Percentiles rank a stretch among this genome's conserved stretches.
Evolutionary conservation across 78 protist species (phyloP).

Genomic region (Dictyostelium firmibasis): DNA sequence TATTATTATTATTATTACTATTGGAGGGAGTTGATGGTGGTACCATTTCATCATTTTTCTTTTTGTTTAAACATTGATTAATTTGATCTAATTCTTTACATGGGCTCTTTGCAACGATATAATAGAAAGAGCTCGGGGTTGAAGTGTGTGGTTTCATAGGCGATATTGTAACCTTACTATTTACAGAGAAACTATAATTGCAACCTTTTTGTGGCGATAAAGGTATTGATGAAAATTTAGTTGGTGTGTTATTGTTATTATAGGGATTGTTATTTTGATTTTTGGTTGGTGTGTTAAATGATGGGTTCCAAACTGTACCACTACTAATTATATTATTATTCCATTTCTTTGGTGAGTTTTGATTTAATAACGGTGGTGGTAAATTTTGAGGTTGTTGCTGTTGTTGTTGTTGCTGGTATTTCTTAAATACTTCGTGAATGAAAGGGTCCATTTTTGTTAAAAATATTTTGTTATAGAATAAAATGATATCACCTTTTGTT

Average conservation of each 20-base stretch:
- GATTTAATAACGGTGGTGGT: neutral
- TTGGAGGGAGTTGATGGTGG: neutral
- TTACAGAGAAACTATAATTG: neutral
- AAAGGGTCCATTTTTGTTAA: neutral
- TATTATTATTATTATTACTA: neutral
- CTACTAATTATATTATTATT: neutral
- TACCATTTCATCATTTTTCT: neutral
- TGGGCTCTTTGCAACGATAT: conserved; percentile 49
- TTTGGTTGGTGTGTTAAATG: neutral
- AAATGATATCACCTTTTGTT: conserved; percentile 19
- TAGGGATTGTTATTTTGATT: neutral
- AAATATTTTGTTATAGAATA: conserved; percentile 47
- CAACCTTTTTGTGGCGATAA: conserved; percentile 1
- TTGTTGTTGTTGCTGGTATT: neutral
- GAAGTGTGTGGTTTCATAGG: neutral
- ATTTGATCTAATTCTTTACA: conserved; percentile 19
- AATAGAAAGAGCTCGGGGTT: neutral
- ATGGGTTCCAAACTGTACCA: neutral
- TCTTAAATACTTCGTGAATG: neutral
- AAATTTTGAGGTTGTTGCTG: conserved; percentile 31
- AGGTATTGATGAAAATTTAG: neutral
- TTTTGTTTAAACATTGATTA: conserved; percentile 10
- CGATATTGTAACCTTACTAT: conserved; percentile 7
- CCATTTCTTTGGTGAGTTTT: neutral
- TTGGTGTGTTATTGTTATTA: conserved; percentile 2